phyloP scores from a whole-genome alignment of 305 asterid genomes.

The Plantago lanceolata region DNA sequence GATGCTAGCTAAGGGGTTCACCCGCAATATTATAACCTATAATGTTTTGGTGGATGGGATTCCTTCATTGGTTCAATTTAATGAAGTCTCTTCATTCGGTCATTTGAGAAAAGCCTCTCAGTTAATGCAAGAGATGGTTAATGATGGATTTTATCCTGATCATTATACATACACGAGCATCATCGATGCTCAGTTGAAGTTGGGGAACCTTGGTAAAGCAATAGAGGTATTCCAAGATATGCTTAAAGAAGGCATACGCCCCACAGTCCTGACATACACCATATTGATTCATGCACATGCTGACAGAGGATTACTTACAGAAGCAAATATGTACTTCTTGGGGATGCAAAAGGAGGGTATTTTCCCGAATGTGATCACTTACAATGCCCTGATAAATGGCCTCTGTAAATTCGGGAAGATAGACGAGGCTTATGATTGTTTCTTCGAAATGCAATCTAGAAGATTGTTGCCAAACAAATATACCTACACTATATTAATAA shows the following conservation, averaged over 20 bases:
- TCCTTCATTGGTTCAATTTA: slow-evolving; percentile 34
- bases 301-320: slow-evolving; percentile 40
- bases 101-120: slow-evolving; percentile 40
- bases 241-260: slow-evolving; percentile 41
- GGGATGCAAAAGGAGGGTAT: slow-evolving; percentile 53
- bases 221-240: slow-evolving; percentile 47
- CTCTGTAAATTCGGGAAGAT: slow-evolving; percentile 47
- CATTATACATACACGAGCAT: slow-evolving; percentile 56
- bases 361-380: slow-evolving; percentile 57
- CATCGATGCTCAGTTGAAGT: slow-evolving; percentile 48
- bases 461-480: slow-evolving; percentile 47
- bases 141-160: slow-evolving; percentile 47
- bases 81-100: no score
- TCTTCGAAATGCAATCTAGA: slow-evolving; percentile 40
- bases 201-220: slow-evolving; percentile 44
- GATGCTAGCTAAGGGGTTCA: slow-evolving; percentile 51
- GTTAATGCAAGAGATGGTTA: slow-evolving; percentile 41
- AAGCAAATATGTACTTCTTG: slow-evolving; percentile 44
- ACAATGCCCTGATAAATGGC: slow-evolving; percentile 48
- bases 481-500: slow-evolving; percentile 58
- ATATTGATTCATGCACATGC: slow-evolving; percentile 62
- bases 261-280: slow-evolving; percentile 64
- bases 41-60: slow-evolving; percentile 48
- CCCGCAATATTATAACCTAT: slow-evolving; percentile 45
- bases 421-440: slow-evolving; percentile 42